Conservation (phyloP, 1,139 yeast genomes). For the Protomyces pachydermus region DNA sequence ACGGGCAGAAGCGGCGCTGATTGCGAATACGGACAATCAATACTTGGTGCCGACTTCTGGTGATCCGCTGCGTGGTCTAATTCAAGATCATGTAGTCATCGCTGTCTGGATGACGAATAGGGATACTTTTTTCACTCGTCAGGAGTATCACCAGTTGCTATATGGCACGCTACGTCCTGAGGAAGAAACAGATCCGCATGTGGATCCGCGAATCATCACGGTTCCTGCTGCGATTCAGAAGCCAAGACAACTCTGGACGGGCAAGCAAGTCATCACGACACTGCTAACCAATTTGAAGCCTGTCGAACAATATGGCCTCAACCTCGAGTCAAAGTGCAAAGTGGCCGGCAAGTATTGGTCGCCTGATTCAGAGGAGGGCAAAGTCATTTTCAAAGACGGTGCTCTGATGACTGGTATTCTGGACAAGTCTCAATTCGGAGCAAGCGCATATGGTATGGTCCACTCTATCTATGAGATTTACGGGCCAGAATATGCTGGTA, state of each 20-base stretch:
- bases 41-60: constrained; percentile 98
- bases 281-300: constrained; percentile 44
- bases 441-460: constrained; percentile 92
- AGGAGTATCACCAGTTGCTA: constrained; percentile 84
- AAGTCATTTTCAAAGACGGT: constrained; percentile 80
- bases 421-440: constrained; percentile 98
- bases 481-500: constrained; percentile 87
- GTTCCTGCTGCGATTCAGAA: constrained; percentile 85
- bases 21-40: constrained; percentile 96
- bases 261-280: constrained; percentile 94
- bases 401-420: constrained; percentile 84
- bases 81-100: constrained; percentile 97
- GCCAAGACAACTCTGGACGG: constrained; percentile 96
- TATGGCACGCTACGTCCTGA: constrained; percentile 96
- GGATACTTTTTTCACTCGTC: constrained; percentile 86
- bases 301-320: constrained; percentile 76
- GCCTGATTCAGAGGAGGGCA: constrained; percentile 70
- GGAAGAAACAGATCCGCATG: constrained; percentile 49
- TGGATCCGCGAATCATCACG: constrained; percentile 53
- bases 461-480: constrained; percentile 95
- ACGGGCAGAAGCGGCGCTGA: constrained; percentile 87
- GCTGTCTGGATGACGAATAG: constrained; percentile 97
- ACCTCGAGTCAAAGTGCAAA: constrained; percentile 76
- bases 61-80: constrained; percentile 94
- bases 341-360: constrained; percentile 96